Percentiles rank a stretch among this genome's conserved stretches.
These are phyloP conservation scores for Phytophthora tentaculata DNA, from an alignment of 352 stramenopile species.

Conservation along the genomic window DNA sequence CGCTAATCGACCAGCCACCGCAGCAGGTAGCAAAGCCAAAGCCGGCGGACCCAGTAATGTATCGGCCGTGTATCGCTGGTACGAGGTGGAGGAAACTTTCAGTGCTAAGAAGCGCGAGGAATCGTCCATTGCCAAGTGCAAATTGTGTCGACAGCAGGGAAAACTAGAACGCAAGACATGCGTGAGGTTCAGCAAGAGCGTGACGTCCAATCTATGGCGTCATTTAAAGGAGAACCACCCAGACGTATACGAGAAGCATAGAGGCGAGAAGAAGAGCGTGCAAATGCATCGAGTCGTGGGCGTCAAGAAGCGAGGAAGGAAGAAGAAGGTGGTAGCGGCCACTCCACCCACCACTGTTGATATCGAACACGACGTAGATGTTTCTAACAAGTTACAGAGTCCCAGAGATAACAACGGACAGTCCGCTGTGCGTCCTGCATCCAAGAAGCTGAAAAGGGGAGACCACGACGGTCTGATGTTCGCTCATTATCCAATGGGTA, in stretches of 20 bases:
- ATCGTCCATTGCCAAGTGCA: conserved; percentile 74
- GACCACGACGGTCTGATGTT: conserved; percentile 41
- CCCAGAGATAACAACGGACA: conserved; percentile 17
- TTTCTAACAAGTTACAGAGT: conserved; percentile 30
- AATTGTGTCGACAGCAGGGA: conserved; percentile 61
- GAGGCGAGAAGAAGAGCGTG: conserved; percentile 77
- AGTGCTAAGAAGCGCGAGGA: conserved; percentile 72
- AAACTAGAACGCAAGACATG: conserved; percentile 71
- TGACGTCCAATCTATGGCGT: conserved; percentile 85
- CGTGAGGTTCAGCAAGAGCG: conserved; percentile 85
- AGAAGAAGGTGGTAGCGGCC: conserved; percentile 49
- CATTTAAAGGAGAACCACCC: conserved; percentile 85
- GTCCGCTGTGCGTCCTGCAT: conserved; percentile 3
- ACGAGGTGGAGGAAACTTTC: conserved; percentile 73
- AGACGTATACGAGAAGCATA: conserved; percentile 75
- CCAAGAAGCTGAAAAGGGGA: conserved; percentile 50
- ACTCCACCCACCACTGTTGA: neutral
- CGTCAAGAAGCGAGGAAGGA: conserved; percentile 60
- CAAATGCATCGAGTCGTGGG: conserved; percentile 71
- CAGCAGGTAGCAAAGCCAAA: neutral
- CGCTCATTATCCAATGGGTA: conserved; percentile 40
- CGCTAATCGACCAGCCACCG: neutral
- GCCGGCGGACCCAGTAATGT: conserved; percentile 23
- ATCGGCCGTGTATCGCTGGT: conserved; percentile 84
- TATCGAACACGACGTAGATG: neutral